Evolutionary conservation across 495 filamentous ascomycete species (phyloP).

Genomic region (Staphylotrichum tortipilum): DNA sequence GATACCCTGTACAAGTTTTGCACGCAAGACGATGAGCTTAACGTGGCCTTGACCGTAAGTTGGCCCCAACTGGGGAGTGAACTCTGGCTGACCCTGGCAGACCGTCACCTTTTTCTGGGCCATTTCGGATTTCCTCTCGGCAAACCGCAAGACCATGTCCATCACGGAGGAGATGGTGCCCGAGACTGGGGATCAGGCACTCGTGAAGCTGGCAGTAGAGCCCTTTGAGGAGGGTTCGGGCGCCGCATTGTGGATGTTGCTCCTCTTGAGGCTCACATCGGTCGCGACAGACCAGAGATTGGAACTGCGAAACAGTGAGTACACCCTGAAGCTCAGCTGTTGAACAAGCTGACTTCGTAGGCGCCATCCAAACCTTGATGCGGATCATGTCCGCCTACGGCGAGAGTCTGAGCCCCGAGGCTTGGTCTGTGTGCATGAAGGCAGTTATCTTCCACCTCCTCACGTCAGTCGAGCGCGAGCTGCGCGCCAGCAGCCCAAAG

Average conservation of each 20-base stretch:
- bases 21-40: slow-evolving; percentile 80
- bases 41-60: slow-evolving; percentile 80
- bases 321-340: neutral
- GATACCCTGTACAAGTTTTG: slow-evolving; percentile 85
- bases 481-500: slow-evolving; percentile 26
- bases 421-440: slow-evolving; percentile 78
- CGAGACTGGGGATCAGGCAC: slow-evolving; percentile 39
- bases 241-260: slow-evolving; percentile 71
- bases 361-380: slow-evolving; percentile 78
- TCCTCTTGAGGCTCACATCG: slow-evolving; percentile 68
- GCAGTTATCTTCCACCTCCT: slow-evolving; percentile 72
- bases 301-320: slow-evolving; percentile 78
- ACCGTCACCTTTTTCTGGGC: slow-evolving; percentile 94
- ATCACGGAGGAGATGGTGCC: slow-evolving; percentile 43
- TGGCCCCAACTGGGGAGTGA: neutral
- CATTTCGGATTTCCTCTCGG: slow-evolving; percentile 73
- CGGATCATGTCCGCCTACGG: slow-evolving; percentile 88
- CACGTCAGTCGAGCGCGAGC: slow-evolving; percentile 42
- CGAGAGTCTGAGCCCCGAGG: slow-evolving; percentile 64
- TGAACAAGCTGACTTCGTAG: slow-evolving; percentile 25
- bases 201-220: slow-evolving; percentile 43
- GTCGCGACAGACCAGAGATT: slow-evolving; percentile 67
- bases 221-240: slow-evolving; percentile 43
- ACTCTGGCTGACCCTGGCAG: slow-evolving; percentile 30
- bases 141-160: slow-evolving; percentile 36